Base-by-base conservation (phyloP, 1,139 yeast species). In the Lodderomyces metapsilosis region DNA sequence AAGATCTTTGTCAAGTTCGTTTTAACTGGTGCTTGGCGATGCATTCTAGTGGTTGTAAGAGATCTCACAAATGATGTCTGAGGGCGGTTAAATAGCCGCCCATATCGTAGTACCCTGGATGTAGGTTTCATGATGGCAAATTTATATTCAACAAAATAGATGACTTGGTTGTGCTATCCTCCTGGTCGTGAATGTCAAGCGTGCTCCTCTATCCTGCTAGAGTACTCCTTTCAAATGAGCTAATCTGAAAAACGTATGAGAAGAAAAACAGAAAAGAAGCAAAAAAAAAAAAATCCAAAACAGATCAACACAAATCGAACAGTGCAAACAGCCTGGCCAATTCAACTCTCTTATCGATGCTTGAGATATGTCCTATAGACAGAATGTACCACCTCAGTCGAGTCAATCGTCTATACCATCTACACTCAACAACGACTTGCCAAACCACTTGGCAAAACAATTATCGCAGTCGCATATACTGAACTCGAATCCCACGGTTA, bases 1-100 rank as follows among this genome's bases (percentile, higher is more conserved):
- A 77, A 78, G 2, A 76, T 68, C 43, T 54, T 57, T 13, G 62
- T 55, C 15, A 74, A 46, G 36, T 51, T 50, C 5, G 24, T 18
- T 7, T 28, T 7, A 7, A 3, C n/a, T 16, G n/a, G 18, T 3
- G n/a, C n/a, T 10, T 28, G 32, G 8, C 18, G 11, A 15, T 6
- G 13, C 6, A 9, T 10, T 15, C 11, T 15, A 15, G 32, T 9
- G 11, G 18, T 28, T 5, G 32, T 15, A 28, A 28, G 15, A 3
- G 32, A 15, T 11, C 32, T 13, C 9, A 13, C n/a, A 5, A 15
- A 6, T 13, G 32, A 28, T 13, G 18, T 15, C 13, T 15, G 18
- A 5, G 17, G n/a, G 11, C n/a, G 6, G 5, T 15, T 5, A 9
- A 7, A 16, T 28, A 18, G 30, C 21, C 25, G 24, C 13, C 24